Base-by-base conservation (phyloP, 805 yeast genomes). In the Pichia exigua region DNA sequence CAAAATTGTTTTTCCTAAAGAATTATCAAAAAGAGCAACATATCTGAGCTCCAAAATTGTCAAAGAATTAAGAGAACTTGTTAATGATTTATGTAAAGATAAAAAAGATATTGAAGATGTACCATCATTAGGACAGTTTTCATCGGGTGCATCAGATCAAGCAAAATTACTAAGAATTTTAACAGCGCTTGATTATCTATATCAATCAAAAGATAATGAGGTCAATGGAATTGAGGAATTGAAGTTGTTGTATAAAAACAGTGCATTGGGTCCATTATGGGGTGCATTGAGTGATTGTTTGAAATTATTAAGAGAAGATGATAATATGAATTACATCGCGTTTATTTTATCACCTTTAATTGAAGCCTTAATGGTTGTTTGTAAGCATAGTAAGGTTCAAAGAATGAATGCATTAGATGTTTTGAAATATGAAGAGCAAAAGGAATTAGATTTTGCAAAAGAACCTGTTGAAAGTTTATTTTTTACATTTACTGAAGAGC, bases 301-400 rank as follows among this genome's bases (percentile, higher is more conserved):
- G 59, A 68, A 80, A 42, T 73, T 76, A 7, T 71, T 87, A 52
- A 92, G 84, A 61, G 81, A 77, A 22, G 76, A 78, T 42, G 73
- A 77, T 17, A 72, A 73, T 17, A 68, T 83, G 56, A 70, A 78
- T 22, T 81, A 81, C 45, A 79, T 88, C 44, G 90, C 96, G 0
- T 85, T 95, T 1, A 84, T 87, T 1, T 68, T 91, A 24, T 72
- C 92, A 24, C 97, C 98, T 0, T 67, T 90, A 54, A 88, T 92
- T 54, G 99, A 92, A 65, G 83, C 96, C 0, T 73, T 94, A 51
- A 89, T 94, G 95, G 96, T 92, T 47, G 94, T 94, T n/a, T 90
- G 96, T 68, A 91, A 91, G 62, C 95, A 87, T 61, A 80, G 88
- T 58, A 78, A 78, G 54, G 83, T 81, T 42, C 77, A 75, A 60